Base-by-base conservation (phyloP, 78 protist species). In the Guillardia theta region DNA sequence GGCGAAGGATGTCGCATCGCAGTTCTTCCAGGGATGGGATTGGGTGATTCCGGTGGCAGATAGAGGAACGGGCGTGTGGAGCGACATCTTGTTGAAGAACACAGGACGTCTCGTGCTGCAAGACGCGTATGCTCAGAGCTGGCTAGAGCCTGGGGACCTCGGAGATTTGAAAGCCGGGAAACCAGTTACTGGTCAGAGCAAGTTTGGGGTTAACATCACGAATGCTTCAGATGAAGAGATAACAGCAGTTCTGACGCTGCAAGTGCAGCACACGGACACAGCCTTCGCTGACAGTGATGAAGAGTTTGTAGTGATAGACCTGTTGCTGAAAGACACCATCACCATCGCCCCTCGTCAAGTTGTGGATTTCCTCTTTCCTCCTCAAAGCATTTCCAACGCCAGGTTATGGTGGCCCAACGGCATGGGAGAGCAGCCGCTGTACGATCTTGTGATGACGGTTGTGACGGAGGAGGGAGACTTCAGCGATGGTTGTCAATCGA, bases 11-110 rank as follows among this genome's bases (percentile, higher is more conserved):
- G 90, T 78, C 4, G 48, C 39, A 4, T 70, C 83, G 5, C 90
- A 78, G 48, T 78, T 78, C 33, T 37, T 78, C 48, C 43, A 18
- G 15, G 90, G 90, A 4, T 78, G 90, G 90, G 90, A 78, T 50
- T 78, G 90, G 90, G 44, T 78, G 24, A 43, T 78, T 0, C 44
- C 90, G 1, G 24, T 36, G 19, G 44, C 90, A 9, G 70, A 30
- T 58, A 58, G 58, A n/a, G n/a, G n/a, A n/a, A n/a, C n/a, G n/a
- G n/a, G n/a, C n/a, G n/a, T n/a, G n/a, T n/a, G n/a, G n/a, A n/a
- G n/a, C n/a, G n/a, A n/a, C n/a, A n/a, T n/a, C n/a, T n/a, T n/a
- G n/a, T n/a, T n/a, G n/a, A n/a, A n/a, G n/a, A n/a, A n/a, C n/a
- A n/a, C n/a, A n/a, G n/a, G n/a, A n/a, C n/a, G n/a, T n/a, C n/a